phyloP scores from a whole-genome alignment of 768 basidiomycete genomes.

The Boletus rex-veris region DNA sequence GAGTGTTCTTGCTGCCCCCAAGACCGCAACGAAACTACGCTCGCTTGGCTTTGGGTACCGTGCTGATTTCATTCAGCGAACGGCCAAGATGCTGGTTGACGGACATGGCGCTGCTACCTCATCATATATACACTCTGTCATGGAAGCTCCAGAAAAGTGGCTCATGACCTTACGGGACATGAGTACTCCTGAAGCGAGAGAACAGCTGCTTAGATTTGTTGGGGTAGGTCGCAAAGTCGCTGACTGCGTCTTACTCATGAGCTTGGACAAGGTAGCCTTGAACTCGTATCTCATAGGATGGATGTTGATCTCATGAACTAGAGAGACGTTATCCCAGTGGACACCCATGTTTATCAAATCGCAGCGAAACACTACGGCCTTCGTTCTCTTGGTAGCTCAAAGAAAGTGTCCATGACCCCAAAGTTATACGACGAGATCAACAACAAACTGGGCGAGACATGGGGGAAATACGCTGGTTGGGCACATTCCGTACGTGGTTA shows the following conservation, averaged over 20 bases:
- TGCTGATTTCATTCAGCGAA: constrained; percentile 82
- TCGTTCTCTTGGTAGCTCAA: constrained; percentile 37
- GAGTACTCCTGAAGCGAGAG: constrained; percentile 58
- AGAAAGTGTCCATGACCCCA: constrained; percentile 66
- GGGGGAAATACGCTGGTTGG: constrained; percentile 91
- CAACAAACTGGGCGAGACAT: constrained; percentile 53
- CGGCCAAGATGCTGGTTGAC: constrained; percentile 73
- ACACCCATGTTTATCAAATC: constrained; percentile 93
- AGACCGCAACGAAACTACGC: constrained; percentile 63
- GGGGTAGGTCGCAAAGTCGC: constrained; percentile 98
- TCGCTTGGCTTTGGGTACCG: constrained; percentile 93
- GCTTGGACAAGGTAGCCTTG: constrained; percentile 71
- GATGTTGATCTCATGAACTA: constrained; percentile 30
- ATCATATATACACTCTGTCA: neutral
- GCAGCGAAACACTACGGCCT: constrained; percentile 76
- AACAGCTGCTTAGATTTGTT: constrained; percentile 73
- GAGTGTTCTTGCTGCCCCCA: constrained; percentile 54
- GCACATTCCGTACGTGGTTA: constrained; percentile 65
- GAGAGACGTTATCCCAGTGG: constrained; percentile 88
- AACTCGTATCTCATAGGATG: neutral
- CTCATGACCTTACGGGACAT: constrained; percentile 48
- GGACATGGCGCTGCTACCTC: constrained; percentile 35
- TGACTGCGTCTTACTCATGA: constrained; percentile 92
- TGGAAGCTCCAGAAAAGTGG: constrained; percentile 59
- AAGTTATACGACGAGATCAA: constrained; percentile 74